Evolutionary conservation across 495 filamentous ascomycete species (phyloP).

Genomic region (Aspergillus sclerotioniger): DNA sequence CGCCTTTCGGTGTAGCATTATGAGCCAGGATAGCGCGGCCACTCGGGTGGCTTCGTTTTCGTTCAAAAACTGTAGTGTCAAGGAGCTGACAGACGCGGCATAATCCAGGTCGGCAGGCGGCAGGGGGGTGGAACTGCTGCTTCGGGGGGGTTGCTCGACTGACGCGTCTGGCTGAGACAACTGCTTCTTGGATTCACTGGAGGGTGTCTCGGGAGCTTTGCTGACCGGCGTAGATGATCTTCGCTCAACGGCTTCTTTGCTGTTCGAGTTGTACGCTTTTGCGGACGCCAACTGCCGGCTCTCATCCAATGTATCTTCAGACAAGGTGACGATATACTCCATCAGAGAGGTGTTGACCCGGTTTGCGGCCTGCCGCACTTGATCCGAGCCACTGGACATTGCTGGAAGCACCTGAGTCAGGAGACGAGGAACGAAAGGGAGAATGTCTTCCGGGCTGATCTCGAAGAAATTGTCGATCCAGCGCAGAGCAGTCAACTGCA

Average conservation of each 20-base stretch:
- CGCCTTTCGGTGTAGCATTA: conserved; percentile 95
- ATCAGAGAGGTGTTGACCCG: conserved; percentile 86
- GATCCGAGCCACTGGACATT: conserved; percentile 86
- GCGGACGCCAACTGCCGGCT: conserved; percentile 33
- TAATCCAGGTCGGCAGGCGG: conserved; percentile 79
- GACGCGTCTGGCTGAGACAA: conserved; percentile 35
- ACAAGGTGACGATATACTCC: conserved; percentile 85
- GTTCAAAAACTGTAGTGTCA: conserved; percentile 92
- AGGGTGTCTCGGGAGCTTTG: conserved; percentile 41
- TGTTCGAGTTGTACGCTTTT: conserved; percentile 41
- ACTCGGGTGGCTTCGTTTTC: conserved; percentile 95
- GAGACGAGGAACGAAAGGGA: conserved; percentile 88
- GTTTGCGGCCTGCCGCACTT: conserved; percentile 82
- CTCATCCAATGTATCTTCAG: conserved; percentile 65
- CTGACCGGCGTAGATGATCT: conserved; percentile 51
- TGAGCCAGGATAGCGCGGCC: conserved; percentile 90
- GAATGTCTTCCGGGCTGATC: conserved; percentile 96
- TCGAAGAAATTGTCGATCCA: conserved; percentile 98
- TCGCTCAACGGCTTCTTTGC: conserved; percentile 50
- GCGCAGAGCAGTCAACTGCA: conserved; percentile 82
- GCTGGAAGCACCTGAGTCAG: conserved; percentile 90
- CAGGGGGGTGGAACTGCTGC: conserved; percentile 42
- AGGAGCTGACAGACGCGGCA: conserved; percentile 90
- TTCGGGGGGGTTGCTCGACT: conserved; percentile 48
- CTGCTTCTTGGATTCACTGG: conserved; percentile 28